Evolutionary conservation across 371 early-diverging fungal genomes (phyloP).

Genomic region (Polyrhizophydium stewartii): DNA sequence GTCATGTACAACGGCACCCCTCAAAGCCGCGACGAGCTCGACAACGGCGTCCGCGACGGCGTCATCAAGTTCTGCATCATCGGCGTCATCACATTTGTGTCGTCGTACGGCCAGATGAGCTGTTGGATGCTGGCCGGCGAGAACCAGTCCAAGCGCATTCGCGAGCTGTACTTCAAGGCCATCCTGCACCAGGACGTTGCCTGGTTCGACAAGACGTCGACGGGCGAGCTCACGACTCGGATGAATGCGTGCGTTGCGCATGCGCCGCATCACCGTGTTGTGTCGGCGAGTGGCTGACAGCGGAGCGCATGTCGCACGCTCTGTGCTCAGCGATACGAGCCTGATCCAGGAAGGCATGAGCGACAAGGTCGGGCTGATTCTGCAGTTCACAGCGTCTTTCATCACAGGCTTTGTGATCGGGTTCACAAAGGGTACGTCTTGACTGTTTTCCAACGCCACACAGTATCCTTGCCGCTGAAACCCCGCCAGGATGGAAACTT

Average conservation of each 20-base stretch:
- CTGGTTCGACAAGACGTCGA: conserved; percentile 67
- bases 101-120: conserved; percentile 32
- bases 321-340: conserved; percentile 13
- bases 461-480: too few relatives aligned
- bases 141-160: conserved; percentile 18
- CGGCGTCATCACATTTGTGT: conserved; percentile 33
- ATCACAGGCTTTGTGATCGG: conserved; percentile 68
- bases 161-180: too few relatives aligned
- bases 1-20: neutral
- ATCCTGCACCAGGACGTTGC: conserved; percentile 60
- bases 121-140: conserved; percentile 15
- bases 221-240: conserved; percentile 75
- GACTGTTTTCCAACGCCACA: too few relatives aligned
- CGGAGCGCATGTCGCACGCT: conserved; percentile 47
- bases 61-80: conserved; percentile 8
- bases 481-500: conserved; percentile 84
- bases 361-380: neutral
- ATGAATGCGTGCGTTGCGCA: too few relatives aligned
- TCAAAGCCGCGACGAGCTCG: conserved; percentile 36
- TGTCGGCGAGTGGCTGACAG: too few relatives aligned
- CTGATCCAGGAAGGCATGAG: conserved; percentile 4
- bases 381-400: neutral
- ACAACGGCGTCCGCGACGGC: conserved; percentile 3
- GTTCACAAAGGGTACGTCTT: conserved; percentile 75
- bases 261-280: too few relatives aligned